Evolutionary conservation across 495 filamentous ascomycete genomes (phyloP).

Genomic region (Neurospora tetrasperma): DNA sequence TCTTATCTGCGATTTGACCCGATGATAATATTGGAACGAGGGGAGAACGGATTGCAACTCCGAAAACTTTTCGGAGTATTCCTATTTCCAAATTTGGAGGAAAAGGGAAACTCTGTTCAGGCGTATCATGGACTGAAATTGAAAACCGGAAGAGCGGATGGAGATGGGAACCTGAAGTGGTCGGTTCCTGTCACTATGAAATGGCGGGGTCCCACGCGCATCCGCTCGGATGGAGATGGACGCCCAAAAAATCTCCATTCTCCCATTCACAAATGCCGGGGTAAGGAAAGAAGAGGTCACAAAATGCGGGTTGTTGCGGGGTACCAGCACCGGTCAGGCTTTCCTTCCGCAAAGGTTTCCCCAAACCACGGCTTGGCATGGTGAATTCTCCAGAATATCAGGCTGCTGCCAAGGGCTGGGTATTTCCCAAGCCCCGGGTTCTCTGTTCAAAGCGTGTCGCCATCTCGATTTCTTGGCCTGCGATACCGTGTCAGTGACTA

Average conservation of each 20-base stretch:
- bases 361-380: background rate
- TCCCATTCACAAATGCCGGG: background rate
- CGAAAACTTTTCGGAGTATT: background rate
- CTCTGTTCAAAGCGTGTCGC: background rate
- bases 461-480: background rate
- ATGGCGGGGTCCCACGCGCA: background rate
- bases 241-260: background rate
- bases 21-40: background rate
- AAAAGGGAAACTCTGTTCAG: background rate
- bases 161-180: background rate
- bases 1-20: background rate
- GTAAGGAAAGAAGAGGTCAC: background rate
- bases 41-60: background rate
- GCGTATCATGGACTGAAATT: background rate
- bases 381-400: slow-evolving; percentile 13
- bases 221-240: background rate
- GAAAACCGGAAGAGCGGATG: background rate
- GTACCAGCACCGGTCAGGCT: slow-evolving; percentile 1
- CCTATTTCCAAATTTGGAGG: background rate
- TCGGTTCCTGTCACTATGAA: background rate
- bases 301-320: background rate
- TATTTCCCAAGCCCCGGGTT: slow-evolving; percentile 13
- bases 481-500: background rate
- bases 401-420: slow-evolving; percentile 26
- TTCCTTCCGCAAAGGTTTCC: slow-evolving; percentile 12